Base-by-base conservation (phyloP, 2,329 filamentous ascomycete genomes). In the Xenosphaeropsis pyriputrescens region DNA sequence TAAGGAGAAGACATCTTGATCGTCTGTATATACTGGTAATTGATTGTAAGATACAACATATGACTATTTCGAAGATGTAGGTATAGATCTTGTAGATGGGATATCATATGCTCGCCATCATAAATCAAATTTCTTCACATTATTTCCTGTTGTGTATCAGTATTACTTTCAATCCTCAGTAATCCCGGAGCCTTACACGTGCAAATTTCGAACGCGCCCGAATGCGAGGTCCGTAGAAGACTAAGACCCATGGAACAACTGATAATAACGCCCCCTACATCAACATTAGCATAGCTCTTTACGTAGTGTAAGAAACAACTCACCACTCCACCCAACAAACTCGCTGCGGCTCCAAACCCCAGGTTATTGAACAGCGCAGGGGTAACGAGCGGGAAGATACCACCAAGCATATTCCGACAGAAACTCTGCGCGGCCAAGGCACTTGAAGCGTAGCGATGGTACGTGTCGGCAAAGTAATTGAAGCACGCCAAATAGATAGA, bases 391-490 rank as follows among this genome's bases (percentile, higher is more conserved):
- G 86, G 86, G 45, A 95, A 93, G 0, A 76, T 59, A 2, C 85
- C 88, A 7, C 79, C 85, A 0, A 94, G 62, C 2, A 94, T 64
- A 53, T 94, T 95, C 9, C 88, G 73, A 49, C 84, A 89, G 54
- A 84, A 93, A 13, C 75, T 81, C 61, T 94, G 85, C 1, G 86
- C 85, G 0, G 88, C 88, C 5, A 94, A 63, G 0, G 88, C 86
- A 1, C 83, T 91, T 30, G 79, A 85, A 0, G 88, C 85, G 50
- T 89, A 94, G 2, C 72, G 67, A 52, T 86, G 80, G 56, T 94
- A 95, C 1, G 79, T 79, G 53, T 95, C 88, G 15, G 86, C 85
- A 2, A 95, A 68, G 49, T 93, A 95, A 54, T 95, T 95, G 62
- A 95, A 94, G 0, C 85, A 83, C 2, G 86, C 79, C 1, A 95